phyloP scores from a whole-genome alignment of 2,329 filamentous ascomycete genomes.

The Pseudocercospora vitis region DNA sequence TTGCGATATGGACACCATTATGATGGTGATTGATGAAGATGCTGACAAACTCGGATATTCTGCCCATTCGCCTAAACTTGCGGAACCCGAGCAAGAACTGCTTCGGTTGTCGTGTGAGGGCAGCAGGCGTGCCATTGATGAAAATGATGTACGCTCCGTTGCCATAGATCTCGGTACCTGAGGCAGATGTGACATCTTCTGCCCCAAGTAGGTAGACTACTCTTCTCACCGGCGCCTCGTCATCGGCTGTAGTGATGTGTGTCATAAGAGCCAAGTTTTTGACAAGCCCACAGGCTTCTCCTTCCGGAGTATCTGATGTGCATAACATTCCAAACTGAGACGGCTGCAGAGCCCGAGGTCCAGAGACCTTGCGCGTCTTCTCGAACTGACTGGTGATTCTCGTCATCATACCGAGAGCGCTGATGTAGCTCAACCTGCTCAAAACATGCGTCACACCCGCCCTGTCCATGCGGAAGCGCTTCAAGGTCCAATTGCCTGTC shows the following conservation, averaged over 20 bases:
- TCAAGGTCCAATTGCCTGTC: constrained; percentile 96
- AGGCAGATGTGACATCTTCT: constrained; percentile 75
- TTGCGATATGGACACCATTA: constrained; percentile 60
- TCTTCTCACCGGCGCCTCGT: constrained; percentile 84
- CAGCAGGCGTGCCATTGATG: constrained; percentile 92
- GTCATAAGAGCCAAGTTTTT: constrained; percentile 99
- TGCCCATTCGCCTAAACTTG: constrained; percentile 80
- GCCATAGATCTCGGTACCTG: constrained; percentile 82
- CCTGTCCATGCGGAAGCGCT: constrained; percentile 98
- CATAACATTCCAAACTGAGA: constrained; percentile 99
- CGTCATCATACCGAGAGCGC: constrained; percentile 98
- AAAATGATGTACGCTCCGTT: constrained; percentile 86
- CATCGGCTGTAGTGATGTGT: constrained; percentile 95
- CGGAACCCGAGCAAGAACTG: constrained; percentile 83
- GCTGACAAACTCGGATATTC: constrained; percentile 88
- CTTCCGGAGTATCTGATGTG: constrained; percentile 95
- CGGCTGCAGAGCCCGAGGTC: constrained; percentile 90
- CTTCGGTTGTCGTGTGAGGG: constrained; percentile 81
- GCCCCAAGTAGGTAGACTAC: constrained; percentile 85
- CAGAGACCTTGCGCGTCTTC: constrained; percentile 94
- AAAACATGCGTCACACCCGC: constrained; percentile 95
- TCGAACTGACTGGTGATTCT: constrained; percentile 98
- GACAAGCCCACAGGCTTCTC: constrained; percentile 94
- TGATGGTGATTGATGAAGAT: constrained; percentile 29
- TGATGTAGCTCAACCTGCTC: constrained; percentile 93